Evolutionary conservation across 83 land plant genomes (phyloP).

Genomic region (Thuja plicata): DNA sequence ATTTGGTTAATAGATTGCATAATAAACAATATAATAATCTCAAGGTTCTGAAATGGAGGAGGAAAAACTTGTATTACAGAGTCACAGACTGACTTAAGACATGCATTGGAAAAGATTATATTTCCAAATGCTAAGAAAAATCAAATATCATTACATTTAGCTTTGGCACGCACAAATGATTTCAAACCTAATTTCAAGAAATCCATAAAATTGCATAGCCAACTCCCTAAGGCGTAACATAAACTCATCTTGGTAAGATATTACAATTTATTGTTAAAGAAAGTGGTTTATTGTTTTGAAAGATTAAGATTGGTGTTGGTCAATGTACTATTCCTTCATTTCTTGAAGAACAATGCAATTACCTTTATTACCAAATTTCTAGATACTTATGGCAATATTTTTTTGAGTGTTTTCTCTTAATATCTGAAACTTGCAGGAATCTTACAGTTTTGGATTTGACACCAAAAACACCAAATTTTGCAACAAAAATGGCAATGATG

Average conservation of each 20-base stretch:
- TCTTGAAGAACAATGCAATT: not conserved
- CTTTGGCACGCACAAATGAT: not conserved
- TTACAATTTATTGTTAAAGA: not conserved
- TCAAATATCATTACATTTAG: not conserved
- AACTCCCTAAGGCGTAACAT: not conserved
- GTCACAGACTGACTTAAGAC: not conserved
- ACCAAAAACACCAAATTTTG: not conserved
- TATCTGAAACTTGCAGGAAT: conserved; percentile 5
- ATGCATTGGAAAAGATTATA: not conserved
- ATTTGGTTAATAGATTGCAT: not conserved
- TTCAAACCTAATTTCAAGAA: not conserved
- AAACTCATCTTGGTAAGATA: not conserved
- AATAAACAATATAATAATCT: not conserved
- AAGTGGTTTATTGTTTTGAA: not conserved
- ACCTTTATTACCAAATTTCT: not conserved
- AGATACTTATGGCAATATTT: not conserved
- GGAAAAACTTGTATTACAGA: not conserved
- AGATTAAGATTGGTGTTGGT: not conserved
- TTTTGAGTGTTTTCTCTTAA: not conserved
- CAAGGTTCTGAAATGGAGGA: not conserved
- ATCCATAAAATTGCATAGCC: not conserved
- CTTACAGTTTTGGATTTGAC: not conserved
- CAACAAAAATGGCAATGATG: not conserved
- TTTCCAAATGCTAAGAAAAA: not conserved
- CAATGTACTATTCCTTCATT: not conserved